Base-by-base conservation (phyloP, 441 rosid genomes). In the Arabidopsis lyrata region DNA sequence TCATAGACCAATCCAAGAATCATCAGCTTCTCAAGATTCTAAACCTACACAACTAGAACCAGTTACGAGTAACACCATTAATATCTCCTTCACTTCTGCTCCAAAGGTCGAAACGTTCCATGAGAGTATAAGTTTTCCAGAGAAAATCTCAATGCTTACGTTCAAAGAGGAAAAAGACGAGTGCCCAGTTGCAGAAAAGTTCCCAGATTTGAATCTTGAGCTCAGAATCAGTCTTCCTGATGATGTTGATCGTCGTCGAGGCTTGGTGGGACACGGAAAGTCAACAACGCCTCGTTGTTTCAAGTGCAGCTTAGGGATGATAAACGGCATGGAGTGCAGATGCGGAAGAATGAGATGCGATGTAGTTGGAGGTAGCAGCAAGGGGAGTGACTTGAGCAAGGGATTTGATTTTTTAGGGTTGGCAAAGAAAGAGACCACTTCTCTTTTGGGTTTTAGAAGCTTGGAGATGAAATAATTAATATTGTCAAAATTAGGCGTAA, bases 191-290 rank as follows among this genome's bases (percentile, higher is more conserved):
- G 66, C 81, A 76, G 93, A 81, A 5, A 85, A 74, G 76, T 88
- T 90, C 41, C 95, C 97, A 11, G 98, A 91, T 80, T 86, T 93
- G 83, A 93, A 91, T 77, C 91, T 92, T 29, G 97, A 90, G 69
- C 94, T 92, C 14, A 86, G 86, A 83, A 92, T 93, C 20, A 89
- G 98, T 79, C 95, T 86, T 54, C 98, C 97, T 11, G 80, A 72
- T 44, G 88, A 75, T 35, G 86, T 75, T 9, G 72, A 64, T 58
- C 57, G 65, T 52, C 61, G 29, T 49, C 70, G 68, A 32, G 63
- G 68, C 52, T 31, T 49, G 34, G 54, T 38, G 8, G 66, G 71
- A 54, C 67, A 42, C 14, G 74, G 66, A 31, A 62, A 47, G 32
- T 34, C 44, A 29, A 38, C 72, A 39, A 83, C 56, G 35, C 66